Conservation (phyloP, 352 stramenopile species). For the Phytophthora tentaculata region DNA sequence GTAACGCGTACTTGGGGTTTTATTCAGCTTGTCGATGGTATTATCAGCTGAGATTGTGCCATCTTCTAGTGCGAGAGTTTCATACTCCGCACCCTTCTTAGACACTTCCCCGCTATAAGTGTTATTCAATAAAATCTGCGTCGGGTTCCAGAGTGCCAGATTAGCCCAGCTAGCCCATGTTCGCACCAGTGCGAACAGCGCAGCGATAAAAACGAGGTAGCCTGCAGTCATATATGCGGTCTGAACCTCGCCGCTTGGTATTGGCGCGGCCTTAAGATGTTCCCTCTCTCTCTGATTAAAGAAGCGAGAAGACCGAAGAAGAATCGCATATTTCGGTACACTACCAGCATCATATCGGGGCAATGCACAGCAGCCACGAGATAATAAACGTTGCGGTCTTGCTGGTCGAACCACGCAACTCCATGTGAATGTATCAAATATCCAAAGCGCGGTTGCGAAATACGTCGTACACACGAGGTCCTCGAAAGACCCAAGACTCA, state of each 20-base stretch:
- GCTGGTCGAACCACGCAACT: neutral
- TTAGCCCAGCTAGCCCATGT: constrained; percentile 3
- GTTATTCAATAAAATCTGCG: neutral
- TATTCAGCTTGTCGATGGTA: neutral
- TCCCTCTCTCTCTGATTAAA: constrained; percentile 6
- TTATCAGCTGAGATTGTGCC: neutral
- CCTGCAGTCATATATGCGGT: neutral
- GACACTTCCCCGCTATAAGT: neutral
- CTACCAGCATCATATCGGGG: constrained; percentile 10
- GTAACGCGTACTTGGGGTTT: too few species aligned
- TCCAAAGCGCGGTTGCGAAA: constrained; percentile 27
- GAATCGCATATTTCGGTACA: constrained; percentile 4
- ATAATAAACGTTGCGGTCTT: constrained; percentile 1
- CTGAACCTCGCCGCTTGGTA: constrained; percentile 3
- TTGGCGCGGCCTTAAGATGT: constrained; percentile 1
- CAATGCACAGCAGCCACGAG: constrained; percentile 4
- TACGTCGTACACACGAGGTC: constrained; percentile 41
- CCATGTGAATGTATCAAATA: constrained; percentile 20
- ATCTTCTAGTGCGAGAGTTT: constrained; percentile 8
- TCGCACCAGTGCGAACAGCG: constrained; percentile 6
- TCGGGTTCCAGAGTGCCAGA: constrained; percentile 6
- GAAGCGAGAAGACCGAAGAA: constrained; percentile 1
- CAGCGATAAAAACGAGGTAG: constrained; percentile 1
- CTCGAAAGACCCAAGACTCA: constrained; percentile 31
- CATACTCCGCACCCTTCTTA: neutral